Conservation (phyloP, 1,284 basidiomycete species). For the Ganoderma meredithae region DNA sequence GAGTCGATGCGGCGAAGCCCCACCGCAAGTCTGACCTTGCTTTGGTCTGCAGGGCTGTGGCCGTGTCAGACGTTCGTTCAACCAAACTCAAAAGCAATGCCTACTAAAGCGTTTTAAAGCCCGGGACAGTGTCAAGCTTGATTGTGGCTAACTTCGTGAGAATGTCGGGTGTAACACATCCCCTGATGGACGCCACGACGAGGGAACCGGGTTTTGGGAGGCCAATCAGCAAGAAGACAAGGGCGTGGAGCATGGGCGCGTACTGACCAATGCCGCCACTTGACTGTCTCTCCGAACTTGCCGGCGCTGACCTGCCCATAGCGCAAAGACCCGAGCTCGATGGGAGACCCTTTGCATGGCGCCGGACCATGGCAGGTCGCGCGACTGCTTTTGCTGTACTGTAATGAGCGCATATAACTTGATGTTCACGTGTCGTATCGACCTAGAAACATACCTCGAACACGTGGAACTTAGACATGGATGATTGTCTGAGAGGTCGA, state of each 20-base stretch:
- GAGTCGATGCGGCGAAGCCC: conserved; percentile 59
- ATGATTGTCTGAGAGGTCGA: conserved; percentile 3
- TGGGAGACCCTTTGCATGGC: conserved; percentile 62
- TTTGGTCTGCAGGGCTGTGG: conserved; percentile 61
- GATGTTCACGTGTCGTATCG: background rate
- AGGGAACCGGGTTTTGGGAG: background rate
- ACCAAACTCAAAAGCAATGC: background rate
- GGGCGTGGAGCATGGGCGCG: conserved; percentile 20
- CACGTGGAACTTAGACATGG: conserved; percentile 34
- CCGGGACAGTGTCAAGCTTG: conserved; percentile 52
- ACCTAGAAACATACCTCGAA: conserved; percentile 29
- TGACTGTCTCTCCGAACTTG: conserved; percentile 66
- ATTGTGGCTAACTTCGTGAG: conserved; percentile 55
- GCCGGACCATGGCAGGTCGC: conserved; percentile 71
- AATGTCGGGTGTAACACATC: conserved; percentile 70
- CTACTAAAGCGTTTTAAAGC: conserved; percentile 61
- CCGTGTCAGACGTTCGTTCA: background rate
- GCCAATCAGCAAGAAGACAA: conserved; percentile 19
- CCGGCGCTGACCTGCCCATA: conserved; percentile 60
- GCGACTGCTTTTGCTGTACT: conserved; percentile 77
- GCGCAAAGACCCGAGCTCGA: conserved; percentile 63
- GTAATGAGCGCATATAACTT: conserved; percentile 4
- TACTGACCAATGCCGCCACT: conserved; percentile 85
- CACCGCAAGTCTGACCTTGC: conserved; percentile 66
- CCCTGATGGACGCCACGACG: conserved; percentile 51